Evolutionary conservation across 176 grass and related monocot genomes (phyloP).

Genomic region (Triticum aestivum): IWGSC_CS_RefSeq_v2.1 NC_057798.1:41986783-41987282

Average conservation of each 20-base stretch:
- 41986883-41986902: too few relatives aligned
- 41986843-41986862: background rate
- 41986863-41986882: background rate
- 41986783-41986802: background rate
- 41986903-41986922: too few relatives aligned
- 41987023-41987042: background rate
- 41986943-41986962: background rate
- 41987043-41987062: background rate
- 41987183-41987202: too few relatives aligned
- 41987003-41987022: background rate
- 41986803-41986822: background rate
- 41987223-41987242: too few relatives aligned
- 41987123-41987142: background rate
- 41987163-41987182: too few relatives aligned
- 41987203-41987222: too few relatives aligned
- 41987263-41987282: too few relatives aligned
- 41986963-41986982: background rate
- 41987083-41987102: background rate
- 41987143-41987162: background rate
- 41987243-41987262: too few relatives aligned
- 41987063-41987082: background rate
- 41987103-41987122: background rate
- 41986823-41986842: background rate
- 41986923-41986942: background rate
- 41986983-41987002: too few relatives aligned